Base-by-base conservation (phyloP, 2,329 filamentous ascomycete genomes). In the Arthroderma uncinatum region DNA sequence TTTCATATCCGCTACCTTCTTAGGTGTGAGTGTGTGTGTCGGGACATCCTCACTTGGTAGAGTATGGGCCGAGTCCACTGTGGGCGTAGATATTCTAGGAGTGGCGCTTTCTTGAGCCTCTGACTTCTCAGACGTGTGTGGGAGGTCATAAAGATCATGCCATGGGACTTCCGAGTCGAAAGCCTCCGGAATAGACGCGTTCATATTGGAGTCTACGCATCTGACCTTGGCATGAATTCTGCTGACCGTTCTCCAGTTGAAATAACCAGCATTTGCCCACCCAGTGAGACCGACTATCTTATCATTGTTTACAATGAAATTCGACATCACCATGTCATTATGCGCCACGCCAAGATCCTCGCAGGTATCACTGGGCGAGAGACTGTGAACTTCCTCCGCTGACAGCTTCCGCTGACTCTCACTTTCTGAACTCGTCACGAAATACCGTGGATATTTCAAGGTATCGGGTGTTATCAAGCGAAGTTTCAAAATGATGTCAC, bases 221-320 rank as follows among this genome's bases (percentile, higher is more conserved):
- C 70, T 66, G 21, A 70, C 62, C 53, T 65, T 61, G 50, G 59
- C 63, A 59, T 74, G 72, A 44, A 73, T 60, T 53, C 64, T 66
- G 39, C 63, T 63, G 34, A 68, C 68, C 54, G 68, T 65, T 37
- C 66, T 62, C 40, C 66, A 64, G 14, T 71, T 70, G 61, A 74
- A 74, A 56, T 68, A 73, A 40, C 72, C 72, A 48, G 70, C 67
- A 56, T 70, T 64, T 56, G 67, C 64, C 72, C 72, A 74, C n/a
- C 69, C 70, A 47, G 65, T 60, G 25, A 74, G 63, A 19, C 71
- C 72, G 50, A 73, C 68, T 23, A 73, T 65, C 42, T 63, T 66
- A 58, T 66, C 68, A 53, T 70, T 61, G 16, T 70, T 65, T 28
- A 74, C 66, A 36, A 73, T 66, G 6, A 74, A 67, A 59, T 73